Conservation (phyloP, 116 monocot genomes). For the Posidonia oceanica region DNA sequence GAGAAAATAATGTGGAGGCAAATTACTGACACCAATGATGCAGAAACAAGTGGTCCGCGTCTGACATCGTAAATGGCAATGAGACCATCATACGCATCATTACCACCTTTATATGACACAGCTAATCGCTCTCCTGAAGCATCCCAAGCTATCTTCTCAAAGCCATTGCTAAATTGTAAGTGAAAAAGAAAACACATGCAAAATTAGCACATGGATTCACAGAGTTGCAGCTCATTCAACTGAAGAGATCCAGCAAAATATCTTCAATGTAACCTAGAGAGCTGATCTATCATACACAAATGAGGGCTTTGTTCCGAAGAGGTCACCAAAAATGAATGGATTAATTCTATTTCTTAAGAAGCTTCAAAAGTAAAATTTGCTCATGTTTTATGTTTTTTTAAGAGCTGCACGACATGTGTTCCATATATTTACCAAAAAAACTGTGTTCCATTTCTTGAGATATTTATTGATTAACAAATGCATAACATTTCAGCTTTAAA, state of each 20-base stretch:
- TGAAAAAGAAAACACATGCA: background rate
- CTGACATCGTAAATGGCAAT: constrained; percentile 80
- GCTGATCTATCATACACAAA: too few relatives aligned
- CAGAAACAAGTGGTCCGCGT: constrained; percentile 64
- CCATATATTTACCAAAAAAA: too few relatives aligned
- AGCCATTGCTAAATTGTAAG: constrained; percentile 43
- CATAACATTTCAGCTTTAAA: too few relatives aligned
- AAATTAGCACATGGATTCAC: background rate
- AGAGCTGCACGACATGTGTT: too few relatives aligned
- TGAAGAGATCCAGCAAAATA: background rate
- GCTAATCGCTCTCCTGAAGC: constrained; percentile 79
- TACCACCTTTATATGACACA: constrained; percentile 63
- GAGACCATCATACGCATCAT: constrained; percentile 65
- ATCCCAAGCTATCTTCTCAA: constrained; percentile 91
- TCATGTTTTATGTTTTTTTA: too few relatives aligned
- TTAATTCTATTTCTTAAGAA: too few relatives aligned
- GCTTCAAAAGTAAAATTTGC: too few relatives aligned
- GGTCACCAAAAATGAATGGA: too few relatives aligned
- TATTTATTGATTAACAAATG: too few relatives aligned
- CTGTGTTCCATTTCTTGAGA: too few relatives aligned
- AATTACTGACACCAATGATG: constrained; percentile 72
- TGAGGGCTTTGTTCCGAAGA: too few relatives aligned
- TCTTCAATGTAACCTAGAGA: background rate
- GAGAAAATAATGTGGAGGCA: background rate
- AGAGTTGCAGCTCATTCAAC: background rate